Percentiles rank a stretch among this genome's conserved stretches.
These are phyloP conservation scores for Ceratopteris richardii DNA, from an alignment of 75 land plant genomes.

Conservation along the genomic window DNA sequence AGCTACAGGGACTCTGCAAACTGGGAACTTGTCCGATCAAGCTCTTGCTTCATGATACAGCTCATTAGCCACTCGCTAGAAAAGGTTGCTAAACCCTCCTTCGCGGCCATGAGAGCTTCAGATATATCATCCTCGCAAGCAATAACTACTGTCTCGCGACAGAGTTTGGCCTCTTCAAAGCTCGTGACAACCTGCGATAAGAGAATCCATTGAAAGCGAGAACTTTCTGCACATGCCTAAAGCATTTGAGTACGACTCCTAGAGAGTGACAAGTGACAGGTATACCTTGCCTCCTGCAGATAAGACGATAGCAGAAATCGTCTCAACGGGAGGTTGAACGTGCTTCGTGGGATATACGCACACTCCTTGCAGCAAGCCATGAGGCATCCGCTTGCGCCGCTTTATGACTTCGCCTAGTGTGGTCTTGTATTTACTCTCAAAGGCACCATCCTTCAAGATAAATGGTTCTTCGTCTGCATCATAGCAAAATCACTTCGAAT, in stretches of 20 bases:
- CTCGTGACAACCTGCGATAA: slow-evolving; percentile 42
- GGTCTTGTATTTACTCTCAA: slow-evolving; percentile 39
- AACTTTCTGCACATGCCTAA: no score
- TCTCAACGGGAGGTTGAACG: slow-evolving; percentile 48
- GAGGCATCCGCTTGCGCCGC: slow-evolving; percentile 41
- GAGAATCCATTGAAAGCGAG: no score
- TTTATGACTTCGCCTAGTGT: slow-evolving; percentile 35
- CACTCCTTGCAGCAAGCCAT: slow-evolving; percentile 44
- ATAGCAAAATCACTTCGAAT: not conserved
- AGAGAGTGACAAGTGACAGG: not conserved
- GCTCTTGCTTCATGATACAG: slow-evolving; percentile 62
- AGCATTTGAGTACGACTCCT: no score
- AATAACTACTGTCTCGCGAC: slow-evolving; percentile 42
- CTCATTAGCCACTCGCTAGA: slow-evolving; percentile 71
- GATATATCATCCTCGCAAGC: slow-evolving; percentile 61
- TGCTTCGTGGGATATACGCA: slow-evolving; percentile 40
- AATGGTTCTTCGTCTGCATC: slow-evolving; percentile 52
- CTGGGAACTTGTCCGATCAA: slow-evolving; percentile 51
- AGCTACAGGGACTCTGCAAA: slow-evolving; percentile 52
- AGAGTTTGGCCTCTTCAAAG: slow-evolving; percentile 24
- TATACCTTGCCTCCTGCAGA: slow-evolving; percentile 72
- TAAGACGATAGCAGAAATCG: slow-evolving; percentile 36
- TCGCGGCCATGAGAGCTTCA: slow-evolving; percentile 50
- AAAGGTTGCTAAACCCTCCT: slow-evolving; percentile 52
- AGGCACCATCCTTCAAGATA: slow-evolving; percentile 53